Conservation (phyloP, 352 stramenopile genomes). For the Pythium monospermum region DNA sequence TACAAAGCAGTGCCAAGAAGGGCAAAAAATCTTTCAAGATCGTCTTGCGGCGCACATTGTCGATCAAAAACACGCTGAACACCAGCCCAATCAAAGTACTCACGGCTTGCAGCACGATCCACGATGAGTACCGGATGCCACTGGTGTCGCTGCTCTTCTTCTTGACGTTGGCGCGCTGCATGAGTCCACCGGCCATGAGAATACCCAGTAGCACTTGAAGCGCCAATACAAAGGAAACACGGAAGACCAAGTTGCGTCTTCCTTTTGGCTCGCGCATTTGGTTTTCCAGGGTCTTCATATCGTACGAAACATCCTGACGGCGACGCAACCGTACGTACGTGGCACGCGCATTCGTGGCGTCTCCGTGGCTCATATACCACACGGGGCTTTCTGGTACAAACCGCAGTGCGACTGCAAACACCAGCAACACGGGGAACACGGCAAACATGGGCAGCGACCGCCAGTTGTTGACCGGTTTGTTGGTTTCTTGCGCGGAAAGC, state of each 20-base stretch:
- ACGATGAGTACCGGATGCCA: conserved; percentile 35
- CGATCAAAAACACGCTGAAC: conserved; percentile 76
- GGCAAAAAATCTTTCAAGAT: conserved; percentile 86
- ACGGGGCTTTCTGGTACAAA: conserved; percentile 80
- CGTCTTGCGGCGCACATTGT: conserved; percentile 84
- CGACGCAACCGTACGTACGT: conserved; percentile 60
- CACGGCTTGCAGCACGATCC: conserved; percentile 50
- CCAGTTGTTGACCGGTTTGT: conserved; percentile 54
- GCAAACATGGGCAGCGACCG: conserved; percentile 59
- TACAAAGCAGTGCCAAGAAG: conserved; percentile 55
- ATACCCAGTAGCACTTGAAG: conserved; percentile 61
- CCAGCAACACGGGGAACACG: conserved; percentile 45
- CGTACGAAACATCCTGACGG: conserved; percentile 60
- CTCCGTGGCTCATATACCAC: conserved; percentile 47
- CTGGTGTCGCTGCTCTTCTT: conserved; percentile 19
- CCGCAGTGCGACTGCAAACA: conserved; percentile 47
- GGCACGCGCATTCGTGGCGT: conserved; percentile 39
- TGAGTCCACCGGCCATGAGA: conserved; percentile 60
- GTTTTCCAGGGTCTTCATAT: conserved; percentile 48
- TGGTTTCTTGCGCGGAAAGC: conserved; percentile 26
- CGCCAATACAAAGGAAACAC: conserved; percentile 47
- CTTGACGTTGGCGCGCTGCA: conserved; percentile 45
- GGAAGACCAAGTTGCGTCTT: conserved; percentile 58
- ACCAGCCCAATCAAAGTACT: conserved; percentile 42
- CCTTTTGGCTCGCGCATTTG: conserved; percentile 46